Evolutionary conservation across 75 land plant genomes (phyloP).

Genomic region (Pinus taeda): DNA sequence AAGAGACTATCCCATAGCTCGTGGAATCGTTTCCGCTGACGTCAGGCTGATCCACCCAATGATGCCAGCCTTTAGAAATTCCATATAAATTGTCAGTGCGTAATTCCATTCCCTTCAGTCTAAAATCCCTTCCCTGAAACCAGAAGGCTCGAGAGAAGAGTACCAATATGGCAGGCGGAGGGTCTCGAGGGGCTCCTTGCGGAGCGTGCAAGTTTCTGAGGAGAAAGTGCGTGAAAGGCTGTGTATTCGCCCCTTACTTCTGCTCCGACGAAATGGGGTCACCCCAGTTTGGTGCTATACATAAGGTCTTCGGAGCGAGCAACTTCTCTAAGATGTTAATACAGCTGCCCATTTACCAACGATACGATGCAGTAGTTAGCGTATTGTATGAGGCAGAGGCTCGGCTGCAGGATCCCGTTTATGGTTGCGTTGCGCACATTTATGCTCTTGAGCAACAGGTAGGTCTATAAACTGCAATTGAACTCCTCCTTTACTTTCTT

Average conservation of each 20-base stretch:
- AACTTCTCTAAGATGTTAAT: slow-evolving; percentile 44
- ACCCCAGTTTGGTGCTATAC: slow-evolving; percentile 45
- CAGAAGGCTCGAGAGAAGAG: too few relatives aligned
- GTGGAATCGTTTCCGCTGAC: too few relatives aligned
- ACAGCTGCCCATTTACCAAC: slow-evolving; percentile 24
- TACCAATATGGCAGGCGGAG: background rate
- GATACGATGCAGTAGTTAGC: slow-evolving; percentile 43
- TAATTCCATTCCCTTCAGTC: background rate
- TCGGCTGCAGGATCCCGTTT: slow-evolving; percentile 44
- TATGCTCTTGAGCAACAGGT: slow-evolving; percentile 50
- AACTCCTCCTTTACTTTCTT: background rate
- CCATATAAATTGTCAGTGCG: background rate
- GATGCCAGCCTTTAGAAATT: background rate
- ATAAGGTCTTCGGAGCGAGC: slow-evolving; percentile 54
- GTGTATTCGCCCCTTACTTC: slow-evolving; percentile 48
- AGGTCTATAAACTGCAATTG: background rate
- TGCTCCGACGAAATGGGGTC: slow-evolving; percentile 41
- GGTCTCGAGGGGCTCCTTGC: slow-evolving; percentile 4
- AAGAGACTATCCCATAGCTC: background rate
- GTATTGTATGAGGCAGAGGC: slow-evolving; percentile 50
- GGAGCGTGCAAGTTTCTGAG: slow-evolving; percentile 54
- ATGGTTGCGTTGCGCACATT: slow-evolving; percentile 50
- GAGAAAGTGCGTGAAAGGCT: slow-evolving; percentile 37
- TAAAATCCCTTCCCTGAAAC: too few relatives aligned
- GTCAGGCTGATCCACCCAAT: background rate